Evolutionary conservation across 257 asterid genomes (phyloP), one percentile per base, ranked within the genome.

Genomic region (Solanum neorickii): DNA sequence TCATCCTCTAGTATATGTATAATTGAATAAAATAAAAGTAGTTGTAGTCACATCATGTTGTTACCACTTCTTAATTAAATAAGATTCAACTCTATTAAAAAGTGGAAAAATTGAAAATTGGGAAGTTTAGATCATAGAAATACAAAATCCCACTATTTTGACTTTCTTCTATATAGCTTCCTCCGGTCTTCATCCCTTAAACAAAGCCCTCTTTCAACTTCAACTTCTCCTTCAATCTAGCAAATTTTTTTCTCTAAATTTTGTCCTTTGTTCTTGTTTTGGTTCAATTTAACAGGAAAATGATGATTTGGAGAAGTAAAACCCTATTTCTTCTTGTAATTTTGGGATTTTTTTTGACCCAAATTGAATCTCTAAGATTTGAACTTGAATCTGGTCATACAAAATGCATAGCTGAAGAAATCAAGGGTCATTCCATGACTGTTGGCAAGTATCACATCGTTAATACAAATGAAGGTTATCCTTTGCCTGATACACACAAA

Each of bases 381-480:
- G 98, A 96, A 88, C 91, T 96, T 89, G 92, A 92, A 87, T 94
- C 98, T 74, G 98, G 98, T 70, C 95, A 90, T 69, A 93, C 98
- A 74, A 97, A 97, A 90, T 97, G 99, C 92, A 95, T 97, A 93
- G 87, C 98, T 60, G 99, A 97, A 92, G 98, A 97, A 49, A 93
- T 97, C 88, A 95, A 94, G 93, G 89, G 93, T 84, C 93, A 93
- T 90, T 91, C 98, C 31, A 97, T 97, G 99, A 94, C 98, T 65
- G 98, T 97, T 39, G 98, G 98, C 74, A 97, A 95, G 60, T 97
- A 97, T 87, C 96, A 93, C 31, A 88, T 94, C 82, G 95, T 97
- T 46, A 95, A 95, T 88, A 94, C 95, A 83, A 91, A 87, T 62
- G 98, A 95, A 13, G 98, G 95, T 27, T 87, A 86, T 39, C 96